Conservation (phyloP, 2,329 filamentous ascomycete genomes). For the Penicillium sp. region DNA sequence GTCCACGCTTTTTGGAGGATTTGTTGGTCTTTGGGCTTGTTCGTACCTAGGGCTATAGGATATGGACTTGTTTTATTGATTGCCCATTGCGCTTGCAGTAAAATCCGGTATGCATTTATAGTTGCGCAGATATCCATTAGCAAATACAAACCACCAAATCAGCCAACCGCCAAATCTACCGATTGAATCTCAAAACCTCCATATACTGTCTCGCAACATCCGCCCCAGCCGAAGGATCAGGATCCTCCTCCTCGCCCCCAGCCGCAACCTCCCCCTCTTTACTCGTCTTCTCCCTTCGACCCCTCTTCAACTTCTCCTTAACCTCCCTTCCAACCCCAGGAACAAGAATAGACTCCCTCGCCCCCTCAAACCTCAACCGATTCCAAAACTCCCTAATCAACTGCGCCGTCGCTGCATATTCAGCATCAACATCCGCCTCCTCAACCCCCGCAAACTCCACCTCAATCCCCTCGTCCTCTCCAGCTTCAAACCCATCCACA, state of each 20-base stretch:
- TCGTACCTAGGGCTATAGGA: constrained; percentile 8
- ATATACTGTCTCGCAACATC: constrained; percentile 45
- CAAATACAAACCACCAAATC: too few species aligned
- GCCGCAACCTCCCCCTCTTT: constrained; percentile 9
- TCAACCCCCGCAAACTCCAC: constrained; percentile 30
- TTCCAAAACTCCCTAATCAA: constrained; percentile 43
- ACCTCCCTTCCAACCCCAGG: constrained; percentile 39
- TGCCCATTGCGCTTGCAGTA: background rate
- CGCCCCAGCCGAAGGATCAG: constrained; percentile 34
- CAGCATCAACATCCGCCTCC: constrained; percentile 37
- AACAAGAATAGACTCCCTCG: constrained; percentile 40
- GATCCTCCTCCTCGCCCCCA: constrained; percentile 22
- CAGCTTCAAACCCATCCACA: constrained; percentile 17
- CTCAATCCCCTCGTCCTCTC: constrained; percentile 17
- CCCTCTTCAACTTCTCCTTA: constrained; percentile 27
- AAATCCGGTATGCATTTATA: background rate
- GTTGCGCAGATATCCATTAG: background rate
- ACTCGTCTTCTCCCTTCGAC: constrained; percentile 17
- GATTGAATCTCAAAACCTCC: constrained; percentile 43
- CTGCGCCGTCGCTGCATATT: constrained; percentile 31
- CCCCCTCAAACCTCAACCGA: constrained; percentile 34
- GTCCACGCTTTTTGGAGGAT: constrained; percentile 9
- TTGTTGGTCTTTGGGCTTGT: constrained; percentile 8
- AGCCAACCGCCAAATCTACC: constrained; percentile 24
- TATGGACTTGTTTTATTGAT: constrained; percentile 9